Evolutionary conservation across 192 early-diverging fungal species (phyloP).

Genomic region (Backusella macrospora): DNA sequence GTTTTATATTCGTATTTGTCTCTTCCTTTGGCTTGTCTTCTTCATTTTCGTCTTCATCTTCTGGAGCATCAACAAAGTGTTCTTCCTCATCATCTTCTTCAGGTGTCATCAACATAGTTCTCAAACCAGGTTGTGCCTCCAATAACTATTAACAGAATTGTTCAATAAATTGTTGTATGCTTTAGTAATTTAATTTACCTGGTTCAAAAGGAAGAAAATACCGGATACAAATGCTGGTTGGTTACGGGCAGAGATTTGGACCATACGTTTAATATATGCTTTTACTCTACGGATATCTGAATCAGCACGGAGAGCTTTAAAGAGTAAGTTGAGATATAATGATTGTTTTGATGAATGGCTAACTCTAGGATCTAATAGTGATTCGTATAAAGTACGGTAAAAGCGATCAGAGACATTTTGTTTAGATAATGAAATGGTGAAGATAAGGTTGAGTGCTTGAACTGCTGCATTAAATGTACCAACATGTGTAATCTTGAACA

Average conservation of each 20-base stretch:
- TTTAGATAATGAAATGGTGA: constrained; percentile 63
- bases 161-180: neutral
- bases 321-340: constrained; percentile 92
- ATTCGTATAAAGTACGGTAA: constrained; percentile 89
- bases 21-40: neutral
- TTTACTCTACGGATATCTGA: constrained; percentile 62
- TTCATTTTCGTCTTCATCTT: constrained; percentile 52
- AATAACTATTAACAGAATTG: constrained; percentile 40
- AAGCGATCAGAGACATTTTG: constrained; percentile 77
- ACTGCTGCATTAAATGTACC: constrained; percentile 92
- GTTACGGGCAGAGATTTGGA: constrained; percentile 76
- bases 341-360: constrained; percentile 82
- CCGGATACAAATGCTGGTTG: constrained; percentile 87
- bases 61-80: constrained; percentile 61
- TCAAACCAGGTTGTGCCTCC: constrained; percentile 55
- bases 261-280: constrained; percentile 89
- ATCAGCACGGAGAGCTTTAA: constrained; percentile 82
- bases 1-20: constrained; percentile 10
- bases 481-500: constrained; percentile 90
- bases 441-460: constrained; percentile 90
- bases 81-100: constrained; percentile 76
- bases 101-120: constrained; percentile 60
- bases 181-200: constrained; percentile 46
- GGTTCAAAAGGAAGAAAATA: constrained; percentile 78
- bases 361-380: constrained; percentile 83